Conservation (phyloP, 164 flowering plant species). For the Dillenia turbinata region DNA sequence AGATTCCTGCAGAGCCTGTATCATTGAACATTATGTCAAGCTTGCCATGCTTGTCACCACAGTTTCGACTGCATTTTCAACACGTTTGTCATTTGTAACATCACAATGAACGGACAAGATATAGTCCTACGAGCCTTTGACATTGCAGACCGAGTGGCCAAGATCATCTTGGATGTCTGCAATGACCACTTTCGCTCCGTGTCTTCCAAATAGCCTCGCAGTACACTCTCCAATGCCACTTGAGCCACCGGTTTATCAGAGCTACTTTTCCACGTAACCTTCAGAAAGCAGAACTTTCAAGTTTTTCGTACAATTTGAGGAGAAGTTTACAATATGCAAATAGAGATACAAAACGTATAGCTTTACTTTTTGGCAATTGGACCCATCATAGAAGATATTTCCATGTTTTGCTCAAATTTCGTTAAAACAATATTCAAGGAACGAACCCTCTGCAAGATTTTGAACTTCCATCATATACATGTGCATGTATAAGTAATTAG, state of each 20-base stretch:
- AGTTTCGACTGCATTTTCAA: slow-evolving; percentile 22
- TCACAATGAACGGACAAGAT: slow-evolving; percentile 38
- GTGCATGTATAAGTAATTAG: too few relatives aligned
- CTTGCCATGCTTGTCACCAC: slow-evolving; percentile 39
- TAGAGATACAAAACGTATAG: too few relatives aligned
- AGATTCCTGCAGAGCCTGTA: slow-evolving; percentile 32
- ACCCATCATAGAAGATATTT: too few relatives aligned
- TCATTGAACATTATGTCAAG: slow-evolving; percentile 52
- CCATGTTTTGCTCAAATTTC: too few relatives aligned
- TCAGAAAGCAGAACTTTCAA: not conserved
- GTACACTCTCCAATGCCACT: slow-evolving; percentile 49
- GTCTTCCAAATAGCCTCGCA: slow-evolving; percentile 27
- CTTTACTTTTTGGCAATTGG: too few relatives aligned
- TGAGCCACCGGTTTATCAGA: slow-evolving; percentile 52
- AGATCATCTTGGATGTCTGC: slow-evolving; percentile 46
- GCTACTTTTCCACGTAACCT: slow-evolving; percentile 57
- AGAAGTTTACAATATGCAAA: too few relatives aligned
- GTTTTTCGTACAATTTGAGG: too few relatives aligned
- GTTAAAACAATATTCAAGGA: too few relatives aligned
- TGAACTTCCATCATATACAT: too few relatives aligned
- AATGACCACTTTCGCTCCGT: slow-evolving; percentile 50
- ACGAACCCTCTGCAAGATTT: too few relatives aligned
- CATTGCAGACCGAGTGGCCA: slow-evolving; percentile 17
- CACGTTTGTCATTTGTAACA: slow-evolving; percentile 35
- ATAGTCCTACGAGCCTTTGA: slow-evolving; percentile 10